Evolutionary conservation across 148 eudicot genomes (phyloP), one percentile per base, ranked within the genome.

Genomic region (Polygonum aviculare): DNA sequence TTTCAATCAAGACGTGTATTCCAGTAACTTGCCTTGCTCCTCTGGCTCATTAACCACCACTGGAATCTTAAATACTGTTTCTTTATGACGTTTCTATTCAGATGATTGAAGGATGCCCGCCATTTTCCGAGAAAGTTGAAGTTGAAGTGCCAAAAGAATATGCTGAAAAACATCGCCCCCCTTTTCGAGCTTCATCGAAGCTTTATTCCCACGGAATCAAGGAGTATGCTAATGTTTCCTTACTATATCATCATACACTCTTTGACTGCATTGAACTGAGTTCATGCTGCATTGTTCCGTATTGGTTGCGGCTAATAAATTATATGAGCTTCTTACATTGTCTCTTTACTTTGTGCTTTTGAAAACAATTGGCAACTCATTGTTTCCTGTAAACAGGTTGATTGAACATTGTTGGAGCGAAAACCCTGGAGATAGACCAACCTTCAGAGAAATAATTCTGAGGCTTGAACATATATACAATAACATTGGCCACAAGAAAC

Each of bases 101-200:
- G 98, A 93, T 95, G 96, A 96, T 93, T 86, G 99, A 96, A 84
- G 99, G 99, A 67, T 82, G 82, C 80, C 93, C 88, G 44, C 99
- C 99, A 31, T 96, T 93, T 79, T 41, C 60, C 19, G 72, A 80
- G 33, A 87, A 78, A 85, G 78, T 82, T 18, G 99, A 86, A 55
- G 72, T 70, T 52, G 90, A 87, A 38, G 97, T 89, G 54, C 94
- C 89, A 59, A 76, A 81, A 73, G 86, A 85, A 59, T 96, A 89
- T 81, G 87, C 85, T 77, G 81, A 81, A 18, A 88, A 91, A 77
- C 76, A 88, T 75, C 96, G 98, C 26, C 99, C 99, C 77, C 99
- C 98, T 49, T 96, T 93, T 78, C 88, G 70, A 76, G 97, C 97
- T 69, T 81, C 94, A 40, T 57, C 85, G 31, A 92, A 89, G 88